Percentiles rank a stretch among this genome's conserved stretches.
Evolutionary conservation across 108 stramenopile genomes (phyloP).

Genomic region (Cylindrotheca fusiformis): DNA sequence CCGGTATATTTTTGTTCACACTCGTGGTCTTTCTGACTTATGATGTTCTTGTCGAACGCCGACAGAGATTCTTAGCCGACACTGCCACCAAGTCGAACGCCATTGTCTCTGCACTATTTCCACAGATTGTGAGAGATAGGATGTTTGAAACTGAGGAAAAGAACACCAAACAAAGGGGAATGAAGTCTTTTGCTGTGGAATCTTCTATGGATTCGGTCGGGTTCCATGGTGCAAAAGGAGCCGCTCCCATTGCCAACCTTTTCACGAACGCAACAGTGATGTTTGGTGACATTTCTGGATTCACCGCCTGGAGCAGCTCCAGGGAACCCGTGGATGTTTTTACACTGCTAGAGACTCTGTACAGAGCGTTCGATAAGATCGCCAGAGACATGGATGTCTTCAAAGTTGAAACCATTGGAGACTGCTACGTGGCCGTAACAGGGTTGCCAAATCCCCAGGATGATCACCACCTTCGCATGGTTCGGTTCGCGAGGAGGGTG

Average conservation of each 20-base stretch:
- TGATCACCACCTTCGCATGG: constrained; percentile 15
- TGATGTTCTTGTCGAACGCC: constrained; percentile 52
- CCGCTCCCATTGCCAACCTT: constrained; percentile 17
- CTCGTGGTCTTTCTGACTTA: constrained; percentile 44
- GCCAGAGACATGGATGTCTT: constrained; percentile 14
- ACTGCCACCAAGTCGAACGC: constrained; percentile 36
- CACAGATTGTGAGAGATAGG: constrained; percentile 43
- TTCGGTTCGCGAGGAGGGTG: constrained; percentile 12
- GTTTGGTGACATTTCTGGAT: constrained; percentile 25
- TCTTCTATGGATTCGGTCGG: too few species aligned
- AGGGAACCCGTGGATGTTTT: constrained; percentile 44
- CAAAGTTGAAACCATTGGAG: constrained; percentile 5
- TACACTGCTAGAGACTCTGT: constrained; percentile 41
- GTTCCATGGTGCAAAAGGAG: too few species aligned
- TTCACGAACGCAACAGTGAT: constrained; percentile 17
- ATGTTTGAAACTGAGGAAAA: constrained; percentile 27
- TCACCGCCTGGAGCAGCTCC: constrained; percentile 40
- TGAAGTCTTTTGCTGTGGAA: constrained; percentile 36
- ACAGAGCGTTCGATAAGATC: constrained; percentile 44
- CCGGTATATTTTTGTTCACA: constrained; percentile 43
- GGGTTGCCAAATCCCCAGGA: constrained; percentile 15
- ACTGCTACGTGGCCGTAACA: constrained; percentile 26
- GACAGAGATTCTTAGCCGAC: constrained; percentile 29
- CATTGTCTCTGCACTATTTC: constrained; percentile 58
- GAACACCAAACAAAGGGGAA: constrained; percentile 31